Evolutionary conservation across 2,329 filamentous ascomycete genomes (phyloP), one percentile per base, ranked within the genome.

Genomic region (Fusarium avenaceum): DNA sequence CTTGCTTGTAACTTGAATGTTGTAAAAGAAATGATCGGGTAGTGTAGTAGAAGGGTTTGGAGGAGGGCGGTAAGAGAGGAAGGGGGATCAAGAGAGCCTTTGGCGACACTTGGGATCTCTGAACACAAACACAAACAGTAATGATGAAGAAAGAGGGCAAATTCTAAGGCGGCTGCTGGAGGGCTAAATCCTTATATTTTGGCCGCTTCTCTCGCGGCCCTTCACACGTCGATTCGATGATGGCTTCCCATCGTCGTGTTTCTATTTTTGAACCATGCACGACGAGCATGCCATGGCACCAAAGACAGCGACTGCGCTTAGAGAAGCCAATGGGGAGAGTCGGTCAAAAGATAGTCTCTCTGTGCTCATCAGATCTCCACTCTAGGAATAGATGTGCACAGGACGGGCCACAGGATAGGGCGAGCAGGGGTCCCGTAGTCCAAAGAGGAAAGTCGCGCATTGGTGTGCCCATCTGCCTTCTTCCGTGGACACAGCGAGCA

Each of bases 141-240:
- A 73, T 67, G 72, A 76, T 72, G 75, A 77, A 77, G 74, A 78
- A 79, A 78, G 74, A 79, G 77, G 77, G 76, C 76, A 80, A 81
- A 79, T 79, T 77, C 74, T 64, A 75, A 60, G 67, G 74, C 71
- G 72, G 76, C 74, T 76, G 77, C 78, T 80, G 80, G 79, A 82
- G 78, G 80, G 79, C 79, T 80, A 82, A 83, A 83, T 83, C 79
- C 85, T 87, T 87, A 87, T 87, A 87, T 86, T 80, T 78, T 83
- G 81, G 83, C 80, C 81, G 79, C 76, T 75, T 76, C 76, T 74
- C 75, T 77, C 73, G 77, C 72, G 80, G 73, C 82, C 82, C 68
- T 69, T 70, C 61, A 63, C 42, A 62, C 63, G 69, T 64, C 73
- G 72, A 74, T 69, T 73, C 71, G 66, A 69, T 73, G 62, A 65